Evolutionary conservation across 805 yeast genomes (phyloP).

Genomic region (Nakazawaea wyomingensis): DNA sequence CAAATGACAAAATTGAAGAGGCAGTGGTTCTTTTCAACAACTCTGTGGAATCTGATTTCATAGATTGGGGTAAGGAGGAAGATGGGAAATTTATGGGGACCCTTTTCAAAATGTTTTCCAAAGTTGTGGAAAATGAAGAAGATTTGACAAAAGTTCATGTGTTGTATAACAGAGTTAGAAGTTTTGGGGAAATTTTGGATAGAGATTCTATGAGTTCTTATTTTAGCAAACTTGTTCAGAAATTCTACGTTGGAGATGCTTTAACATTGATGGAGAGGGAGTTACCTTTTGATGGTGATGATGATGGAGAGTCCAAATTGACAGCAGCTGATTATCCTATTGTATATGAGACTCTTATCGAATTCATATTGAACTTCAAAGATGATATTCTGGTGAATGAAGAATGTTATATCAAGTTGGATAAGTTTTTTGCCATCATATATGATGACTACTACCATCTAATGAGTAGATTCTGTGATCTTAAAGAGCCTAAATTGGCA

Average conservation of each 20-base stretch:
- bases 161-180: conserved; percentile 36
- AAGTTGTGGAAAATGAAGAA: conserved; percentile 14
- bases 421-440: conserved; percentile 52
- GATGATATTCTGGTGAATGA: conserved; percentile 44
- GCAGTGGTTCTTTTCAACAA: conserved; percentile 31
- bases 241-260: conserved; percentile 34
- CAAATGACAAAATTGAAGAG: conserved; percentile 25
- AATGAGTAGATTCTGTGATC: conserved; percentile 49
- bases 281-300: conserved; percentile 20
- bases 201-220: conserved; percentile 34
- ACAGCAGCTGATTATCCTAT: conserved; percentile 23
- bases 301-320: no score
- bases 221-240: conserved; percentile 28
- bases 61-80: conserved; percentile 37
- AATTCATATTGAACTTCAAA: conserved; percentile 34
- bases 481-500: conserved; percentile 56
- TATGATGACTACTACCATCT: conserved; percentile 54
- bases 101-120: conserved; percentile 21
- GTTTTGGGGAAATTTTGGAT: conserved; percentile 32
- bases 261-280: conserved; percentile 38
- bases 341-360: conserved; percentile 37
- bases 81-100: conserved; percentile 23
- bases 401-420: conserved; percentile 54
- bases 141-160: conserved; percentile 18
- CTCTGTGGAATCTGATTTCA: conserved; percentile 30